phyloP scores from a whole-genome alignment of 2,329 filamentous ascomycete species.

The Cylindrodendrum hubeiense region DNA sequence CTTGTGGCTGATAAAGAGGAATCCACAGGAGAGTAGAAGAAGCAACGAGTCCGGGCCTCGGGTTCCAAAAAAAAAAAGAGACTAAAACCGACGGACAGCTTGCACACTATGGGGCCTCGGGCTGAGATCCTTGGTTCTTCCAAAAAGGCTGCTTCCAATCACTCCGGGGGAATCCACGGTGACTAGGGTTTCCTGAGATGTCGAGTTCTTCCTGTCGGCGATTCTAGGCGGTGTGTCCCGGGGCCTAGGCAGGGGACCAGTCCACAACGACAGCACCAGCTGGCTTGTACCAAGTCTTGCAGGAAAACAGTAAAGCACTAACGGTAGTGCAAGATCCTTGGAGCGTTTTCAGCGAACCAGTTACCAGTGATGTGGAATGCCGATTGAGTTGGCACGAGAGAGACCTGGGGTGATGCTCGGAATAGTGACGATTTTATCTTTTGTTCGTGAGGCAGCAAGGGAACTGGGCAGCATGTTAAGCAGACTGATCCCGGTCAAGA shows the following conservation, averaged over 20 bases:
- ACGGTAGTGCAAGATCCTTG: constrained; percentile 40
- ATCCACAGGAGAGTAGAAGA: constrained; percentile 42
- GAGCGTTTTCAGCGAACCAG: constrained; percentile 44
- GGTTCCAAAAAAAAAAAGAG: constrained; percentile 43
- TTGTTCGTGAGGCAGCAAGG: constrained; percentile 47
- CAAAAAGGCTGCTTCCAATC: constrained; percentile 45
- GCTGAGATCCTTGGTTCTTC: constrained; percentile 46
- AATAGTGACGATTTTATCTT: constrained; percentile 46
- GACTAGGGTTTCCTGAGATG: constrained; percentile 47
- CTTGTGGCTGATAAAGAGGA: constrained; percentile 48
- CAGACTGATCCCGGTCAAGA: constrained; percentile 41
- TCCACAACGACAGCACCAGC: constrained; percentile 42
- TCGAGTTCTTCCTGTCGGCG: constrained; percentile 41
- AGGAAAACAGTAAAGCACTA: constrained; percentile 44
- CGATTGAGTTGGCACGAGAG: constrained; percentile 41
- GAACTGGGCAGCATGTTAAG: constrained; percentile 44
- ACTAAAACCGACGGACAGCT: constrained; percentile 45
- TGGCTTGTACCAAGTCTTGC: constrained; percentile 40
- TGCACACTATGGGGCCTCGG: constrained; percentile 47
- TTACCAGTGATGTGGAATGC: constrained; percentile 37
- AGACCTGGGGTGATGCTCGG: constrained; percentile 37
- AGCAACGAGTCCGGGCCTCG: constrained; percentile 41
- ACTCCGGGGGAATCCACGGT: constrained; percentile 43
- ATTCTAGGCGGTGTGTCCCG: constrained; percentile 47
- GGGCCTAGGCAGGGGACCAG: constrained; percentile 43